Evolutionary conservation across 495 filamentous ascomycete species (phyloP).

Genomic region (Penicillium angulare): DNA sequence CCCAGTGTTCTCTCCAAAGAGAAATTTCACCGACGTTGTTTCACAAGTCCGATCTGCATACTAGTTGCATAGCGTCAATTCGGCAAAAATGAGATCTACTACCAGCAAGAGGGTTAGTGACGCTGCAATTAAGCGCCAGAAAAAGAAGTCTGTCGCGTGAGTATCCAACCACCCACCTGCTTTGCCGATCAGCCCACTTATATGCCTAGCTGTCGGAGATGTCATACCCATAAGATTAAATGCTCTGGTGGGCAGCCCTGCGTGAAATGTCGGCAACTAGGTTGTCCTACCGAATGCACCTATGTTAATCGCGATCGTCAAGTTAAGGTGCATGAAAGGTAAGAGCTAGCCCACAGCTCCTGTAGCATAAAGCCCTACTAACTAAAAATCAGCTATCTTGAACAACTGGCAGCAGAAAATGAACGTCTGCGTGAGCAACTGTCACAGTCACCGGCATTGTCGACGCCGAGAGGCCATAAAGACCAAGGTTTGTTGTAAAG

Average conservation of each 20-base stretch:
- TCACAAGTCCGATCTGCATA: background rate
- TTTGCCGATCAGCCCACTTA: background rate
- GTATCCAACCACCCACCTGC: no score
- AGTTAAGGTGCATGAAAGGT: constrained; percentile 35
- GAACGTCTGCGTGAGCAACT: constrained; percentile 19
- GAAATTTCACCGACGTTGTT: background rate
- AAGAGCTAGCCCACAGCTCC: background rate
- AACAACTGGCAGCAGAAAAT: constrained; percentile 25
- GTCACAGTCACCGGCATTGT: constrained; percentile 8
- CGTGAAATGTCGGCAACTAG: constrained; percentile 25
- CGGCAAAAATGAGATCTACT: background rate
- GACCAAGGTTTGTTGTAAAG: background rate
- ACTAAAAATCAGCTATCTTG: constrained; percentile 22
- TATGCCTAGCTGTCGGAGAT: constrained; percentile 31
- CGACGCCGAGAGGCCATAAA: background rate
- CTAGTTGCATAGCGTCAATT: background rate
- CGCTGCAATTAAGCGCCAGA: constrained; percentile 16
- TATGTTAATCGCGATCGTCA: constrained; percentile 38
- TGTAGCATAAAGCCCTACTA: background rate
- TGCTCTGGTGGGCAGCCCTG: constrained; percentile 38
- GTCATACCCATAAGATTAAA: constrained; percentile 38
- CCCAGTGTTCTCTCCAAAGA: no score
- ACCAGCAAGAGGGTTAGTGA: background rate
- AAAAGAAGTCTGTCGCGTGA: constrained; percentile 32
- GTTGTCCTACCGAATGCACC: constrained; percentile 23